Evolutionary conservation across 192 early-diverging fungal genomes (phyloP).

Genomic region (Linnemannia schmuckeri): DNA sequence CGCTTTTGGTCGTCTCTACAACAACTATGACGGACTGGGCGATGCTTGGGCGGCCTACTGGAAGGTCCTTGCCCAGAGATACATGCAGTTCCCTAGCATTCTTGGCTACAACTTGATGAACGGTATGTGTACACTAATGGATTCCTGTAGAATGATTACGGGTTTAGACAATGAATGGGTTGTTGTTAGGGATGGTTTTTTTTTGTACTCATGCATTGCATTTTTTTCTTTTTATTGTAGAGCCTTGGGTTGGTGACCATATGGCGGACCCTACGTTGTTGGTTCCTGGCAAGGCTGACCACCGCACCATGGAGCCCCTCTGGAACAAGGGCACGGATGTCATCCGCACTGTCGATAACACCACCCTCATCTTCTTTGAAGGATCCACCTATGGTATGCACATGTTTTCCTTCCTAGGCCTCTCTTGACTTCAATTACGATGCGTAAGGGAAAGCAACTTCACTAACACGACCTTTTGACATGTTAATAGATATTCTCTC

Average conservation of each 20-base stretch:
- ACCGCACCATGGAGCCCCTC: constrained; percentile 63
- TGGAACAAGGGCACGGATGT: constrained; percentile 62
- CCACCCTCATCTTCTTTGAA: constrained; percentile 69
- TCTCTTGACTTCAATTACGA: not conserved
- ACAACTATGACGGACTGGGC: constrained; percentile 65
- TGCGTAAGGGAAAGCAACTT: not conserved
- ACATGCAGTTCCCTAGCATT: constrained; percentile 61
- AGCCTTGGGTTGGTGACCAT: constrained; percentile 68
- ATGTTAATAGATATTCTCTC: constrained; percentile 28
- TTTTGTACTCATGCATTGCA: not conserved
- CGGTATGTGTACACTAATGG: constrained; percentile 12
- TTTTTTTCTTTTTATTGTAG: constrained; percentile 12
- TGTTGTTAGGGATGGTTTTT: not conserved
- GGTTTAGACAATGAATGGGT: not conserved
- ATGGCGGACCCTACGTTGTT: constrained; percentile 60
- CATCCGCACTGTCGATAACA: constrained; percentile 66
- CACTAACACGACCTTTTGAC: not conserved
- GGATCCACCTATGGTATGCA: constrained; percentile 63
- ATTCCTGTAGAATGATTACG: not conserved
- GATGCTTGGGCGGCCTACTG: constrained; percentile 71
- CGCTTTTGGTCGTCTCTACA: constrained; percentile 69
- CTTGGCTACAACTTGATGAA: constrained; percentile 77
- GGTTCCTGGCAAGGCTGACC: constrained; percentile 60
- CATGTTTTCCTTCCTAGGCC: not conserved
- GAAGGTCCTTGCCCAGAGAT: constrained; percentile 65